Percentiles rank a stretch among this genome's conserved stretches.
phyloP scores from a whole-genome alignment of 192 early-diverging fungal species.

The Gigaspora rosea region DNA sequence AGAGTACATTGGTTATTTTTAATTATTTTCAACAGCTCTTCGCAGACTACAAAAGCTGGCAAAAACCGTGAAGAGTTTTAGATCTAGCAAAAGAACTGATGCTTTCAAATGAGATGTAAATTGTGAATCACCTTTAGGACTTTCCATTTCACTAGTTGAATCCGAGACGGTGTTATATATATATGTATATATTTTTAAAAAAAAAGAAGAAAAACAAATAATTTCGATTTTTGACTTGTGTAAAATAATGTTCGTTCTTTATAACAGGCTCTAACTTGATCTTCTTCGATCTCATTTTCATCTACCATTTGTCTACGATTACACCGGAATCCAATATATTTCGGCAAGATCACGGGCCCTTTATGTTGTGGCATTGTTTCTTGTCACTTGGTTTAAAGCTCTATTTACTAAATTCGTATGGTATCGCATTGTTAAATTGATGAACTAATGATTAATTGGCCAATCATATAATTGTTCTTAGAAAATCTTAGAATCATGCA shows the following conservation, averaged over 20 bases:
- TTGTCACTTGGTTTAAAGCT: too few species aligned
- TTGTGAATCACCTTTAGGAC: constrained; percentile 69
- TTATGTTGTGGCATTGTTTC: too few species aligned
- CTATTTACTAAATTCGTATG: too few species aligned
- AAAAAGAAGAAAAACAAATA: not conserved
- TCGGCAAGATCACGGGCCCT: too few species aligned
- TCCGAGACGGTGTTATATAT: constrained; percentile 44
- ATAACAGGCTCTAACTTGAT: constrained; percentile 57
- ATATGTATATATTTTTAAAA: not conserved
- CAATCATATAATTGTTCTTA: too few species aligned
- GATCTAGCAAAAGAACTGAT: constrained; percentile 72
- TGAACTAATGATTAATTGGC: too few species aligned
- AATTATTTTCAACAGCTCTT: constrained; percentile 83
- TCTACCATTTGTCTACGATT: too few species aligned
- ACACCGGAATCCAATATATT: too few species aligned
- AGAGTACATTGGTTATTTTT: constrained; percentile 83
- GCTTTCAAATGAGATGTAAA: constrained; percentile 78
- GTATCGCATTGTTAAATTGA: too few species aligned
- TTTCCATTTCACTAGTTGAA: constrained; percentile 45
- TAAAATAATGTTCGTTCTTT: not conserved
- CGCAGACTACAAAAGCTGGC: constrained; percentile 91
- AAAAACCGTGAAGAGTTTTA: constrained; percentile 82
- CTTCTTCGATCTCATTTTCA: too few species aligned
- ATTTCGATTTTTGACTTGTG: not conserved
- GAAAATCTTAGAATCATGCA: too few species aligned